phyloP scores from a whole-genome alignment of 768 basidiomycete genomes.

The Tubosaeta brunneosetosa region DNA sequence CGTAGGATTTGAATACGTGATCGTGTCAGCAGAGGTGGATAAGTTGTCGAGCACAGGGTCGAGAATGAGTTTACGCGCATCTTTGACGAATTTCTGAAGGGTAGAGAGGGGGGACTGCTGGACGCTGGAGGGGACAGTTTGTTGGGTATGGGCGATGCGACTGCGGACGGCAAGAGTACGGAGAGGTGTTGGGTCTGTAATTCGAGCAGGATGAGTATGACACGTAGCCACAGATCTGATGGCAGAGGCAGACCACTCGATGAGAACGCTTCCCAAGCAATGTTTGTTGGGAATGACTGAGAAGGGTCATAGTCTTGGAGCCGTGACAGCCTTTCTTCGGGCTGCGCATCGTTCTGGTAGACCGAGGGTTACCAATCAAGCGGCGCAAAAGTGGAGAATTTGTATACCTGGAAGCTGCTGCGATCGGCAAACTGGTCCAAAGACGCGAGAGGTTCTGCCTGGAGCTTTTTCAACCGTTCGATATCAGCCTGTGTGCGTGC shows the following conservation, averaged over 20 bases:
- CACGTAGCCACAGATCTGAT: neutral
- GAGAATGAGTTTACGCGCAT: slow-evolving; percentile 46
- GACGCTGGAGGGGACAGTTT: slow-evolving; percentile 34
- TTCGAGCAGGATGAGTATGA: slow-evolving; percentile 6
- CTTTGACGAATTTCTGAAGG: slow-evolving; percentile 55
- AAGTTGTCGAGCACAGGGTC: slow-evolving; percentile 36
- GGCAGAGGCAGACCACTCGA: slow-evolving; percentile 43
- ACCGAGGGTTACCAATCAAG: slow-evolving; percentile 20
- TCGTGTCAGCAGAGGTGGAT: slow-evolving; percentile 13
- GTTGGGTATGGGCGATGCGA: slow-evolving; percentile 35
- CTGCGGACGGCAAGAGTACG: slow-evolving; percentile 41
- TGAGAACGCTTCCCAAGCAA: slow-evolving; percentile 62
- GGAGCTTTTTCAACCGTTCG: slow-evolving; percentile 46
- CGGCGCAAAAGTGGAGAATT: neutral
- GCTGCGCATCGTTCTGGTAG: slow-evolving; percentile 17
- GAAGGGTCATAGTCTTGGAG: slow-evolving; percentile 40
- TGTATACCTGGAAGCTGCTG: slow-evolving; percentile 33
- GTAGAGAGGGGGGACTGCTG: slow-evolving; percentile 47
- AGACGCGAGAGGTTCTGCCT: slow-evolving; percentile 33
- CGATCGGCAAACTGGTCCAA: slow-evolving; percentile 33
- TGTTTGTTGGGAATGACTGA: slow-evolving; percentile 38
- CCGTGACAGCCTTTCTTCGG: slow-evolving; percentile 40
- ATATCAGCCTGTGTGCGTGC: slow-evolving; percentile 61
- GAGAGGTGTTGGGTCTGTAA: slow-evolving; percentile 52
- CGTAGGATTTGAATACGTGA: slow-evolving; percentile 24